A percentile compares a stretch with the other conserved stretches of the same genome.
These are phyloP conservation scores for Schoenoplectus triqueter DNA, from an alignment of 202 grass and related monocot genomes.

Conservation along the genomic window DNA sequence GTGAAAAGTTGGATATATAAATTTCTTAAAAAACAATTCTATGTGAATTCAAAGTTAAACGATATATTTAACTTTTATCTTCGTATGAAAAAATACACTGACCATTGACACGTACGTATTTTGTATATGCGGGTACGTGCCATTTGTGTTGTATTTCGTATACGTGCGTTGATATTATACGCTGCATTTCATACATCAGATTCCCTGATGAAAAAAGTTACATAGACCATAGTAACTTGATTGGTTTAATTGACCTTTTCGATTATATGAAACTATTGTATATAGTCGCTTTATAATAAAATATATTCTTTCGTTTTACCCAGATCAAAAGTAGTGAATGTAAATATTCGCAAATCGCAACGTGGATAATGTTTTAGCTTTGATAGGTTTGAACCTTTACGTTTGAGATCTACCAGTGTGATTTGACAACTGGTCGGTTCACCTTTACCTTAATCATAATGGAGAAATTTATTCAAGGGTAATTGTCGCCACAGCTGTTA, in stretches of 20 bases:
- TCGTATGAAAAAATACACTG: too few relatives aligned
- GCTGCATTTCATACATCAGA: neutral
- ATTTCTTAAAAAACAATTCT: too few relatives aligned
- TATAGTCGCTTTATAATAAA: neutral
- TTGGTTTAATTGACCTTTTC: neutral
- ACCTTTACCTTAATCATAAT: neutral
- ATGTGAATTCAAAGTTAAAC: too few relatives aligned
- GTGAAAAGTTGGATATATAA: too few relatives aligned
- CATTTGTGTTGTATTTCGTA: too few relatives aligned
- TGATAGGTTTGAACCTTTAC: neutral
- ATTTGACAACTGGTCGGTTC: neutral
- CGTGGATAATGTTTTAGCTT: slow-evolving; percentile 17
- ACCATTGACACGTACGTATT: too few relatives aligned
- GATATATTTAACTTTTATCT: neutral
- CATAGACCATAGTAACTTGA: neutral
- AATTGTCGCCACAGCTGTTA: neutral
- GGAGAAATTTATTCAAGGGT: neutral
- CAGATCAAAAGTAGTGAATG: neutral
- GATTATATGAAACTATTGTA: neutral
- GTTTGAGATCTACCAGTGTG: neutral
- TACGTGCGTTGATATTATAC: too few relatives aligned
- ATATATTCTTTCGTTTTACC: neutral
- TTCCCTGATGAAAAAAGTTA: neutral
- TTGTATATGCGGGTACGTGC: too few relatives aligned
- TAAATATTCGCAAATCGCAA: neutral